Evolutionary conservation across 2,329 filamentous ascomycete genomes (phyloP).

Genomic region (Pyrenophora teres): DNA sequence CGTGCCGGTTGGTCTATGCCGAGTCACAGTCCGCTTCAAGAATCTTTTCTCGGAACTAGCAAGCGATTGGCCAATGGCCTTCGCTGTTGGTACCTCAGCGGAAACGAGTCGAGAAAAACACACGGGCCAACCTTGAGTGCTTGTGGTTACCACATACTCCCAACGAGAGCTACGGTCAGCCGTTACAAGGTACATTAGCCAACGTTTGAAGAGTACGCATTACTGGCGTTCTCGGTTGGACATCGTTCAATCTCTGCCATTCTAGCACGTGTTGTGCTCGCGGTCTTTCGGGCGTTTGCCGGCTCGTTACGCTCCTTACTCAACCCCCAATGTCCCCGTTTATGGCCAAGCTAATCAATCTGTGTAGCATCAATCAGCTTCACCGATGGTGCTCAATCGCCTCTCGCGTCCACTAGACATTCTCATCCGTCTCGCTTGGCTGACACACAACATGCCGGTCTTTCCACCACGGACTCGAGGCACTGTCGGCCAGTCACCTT

Average conservation of each 20-base stretch:
- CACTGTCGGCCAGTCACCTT: constrained; percentile 55
- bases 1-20: constrained; percentile 44
- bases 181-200: constrained; percentile 34
- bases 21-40: constrained; percentile 37
- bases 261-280: constrained; percentile 19
- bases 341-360: constrained; percentile 42
- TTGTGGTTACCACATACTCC: constrained; percentile 18
- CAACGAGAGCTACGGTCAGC: constrained; percentile 25
- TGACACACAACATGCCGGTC: constrained; percentile 39
- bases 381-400: constrained; percentile 32
- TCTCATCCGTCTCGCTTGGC: constrained; percentile 34
- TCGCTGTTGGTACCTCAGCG: constrained; percentile 25
- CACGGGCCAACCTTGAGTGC: constrained; percentile 25
- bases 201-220: constrained; percentile 21
- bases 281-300: constrained; percentile 27
- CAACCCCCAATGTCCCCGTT: constrained; percentile 28
- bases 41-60: constrained; percentile 28
- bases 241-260: constrained; percentile 18
- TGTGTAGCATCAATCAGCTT: constrained; percentile 41
- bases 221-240: constrained; percentile 28
- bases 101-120: constrained; percentile 26
- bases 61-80: constrained; percentile 40
- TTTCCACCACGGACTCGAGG: constrained; percentile 34
- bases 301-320: constrained; percentile 28
- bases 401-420: constrained; percentile 31